Percentiles rank a stretch among this genome's conserved stretches.
Conservation (phyloP, 345 rosid species). For the Psidium friedrichsthalianum region DNA sequence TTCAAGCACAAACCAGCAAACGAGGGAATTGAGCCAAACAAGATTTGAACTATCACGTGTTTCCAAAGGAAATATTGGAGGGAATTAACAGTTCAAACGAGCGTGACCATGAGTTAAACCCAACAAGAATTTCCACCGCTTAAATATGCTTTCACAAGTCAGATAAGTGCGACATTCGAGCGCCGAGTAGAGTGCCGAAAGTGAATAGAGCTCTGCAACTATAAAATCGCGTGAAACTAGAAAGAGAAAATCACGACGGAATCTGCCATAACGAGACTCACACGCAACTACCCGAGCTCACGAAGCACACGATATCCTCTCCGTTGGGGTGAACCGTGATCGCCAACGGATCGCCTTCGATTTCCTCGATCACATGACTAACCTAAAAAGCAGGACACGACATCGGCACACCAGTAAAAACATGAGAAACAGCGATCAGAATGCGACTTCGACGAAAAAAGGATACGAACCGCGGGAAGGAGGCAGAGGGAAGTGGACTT, state of each 20-base stretch:
- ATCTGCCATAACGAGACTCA: conserved; percentile 17
- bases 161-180: background rate
- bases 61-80: background rate
- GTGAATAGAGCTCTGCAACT: background rate
- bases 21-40: background rate
- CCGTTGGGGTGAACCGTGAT: conserved; percentile 81
- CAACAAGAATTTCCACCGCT: background rate
- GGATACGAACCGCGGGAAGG: conserved; percentile 52
- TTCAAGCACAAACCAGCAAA: background rate
- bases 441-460: background rate
- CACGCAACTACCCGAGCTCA: conserved; percentile 82
- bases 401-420: background rate
- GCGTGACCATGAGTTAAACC: background rate
- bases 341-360: conserved; percentile 59
- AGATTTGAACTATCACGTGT: background rate
- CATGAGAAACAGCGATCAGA: background rate
- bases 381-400: conserved; percentile 21
- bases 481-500: conserved; percentile 43
- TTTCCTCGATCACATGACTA: conserved; percentile 47
- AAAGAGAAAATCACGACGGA: background rate
- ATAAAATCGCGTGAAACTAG: background rate
- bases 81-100: background rate
- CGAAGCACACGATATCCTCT: conserved; percentile 69
- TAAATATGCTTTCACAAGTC: background rate
- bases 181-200: background rate